Conservation (phyloP, 1,284 basidiomycete genomes). For the Xerocomus subilludens region DNA sequence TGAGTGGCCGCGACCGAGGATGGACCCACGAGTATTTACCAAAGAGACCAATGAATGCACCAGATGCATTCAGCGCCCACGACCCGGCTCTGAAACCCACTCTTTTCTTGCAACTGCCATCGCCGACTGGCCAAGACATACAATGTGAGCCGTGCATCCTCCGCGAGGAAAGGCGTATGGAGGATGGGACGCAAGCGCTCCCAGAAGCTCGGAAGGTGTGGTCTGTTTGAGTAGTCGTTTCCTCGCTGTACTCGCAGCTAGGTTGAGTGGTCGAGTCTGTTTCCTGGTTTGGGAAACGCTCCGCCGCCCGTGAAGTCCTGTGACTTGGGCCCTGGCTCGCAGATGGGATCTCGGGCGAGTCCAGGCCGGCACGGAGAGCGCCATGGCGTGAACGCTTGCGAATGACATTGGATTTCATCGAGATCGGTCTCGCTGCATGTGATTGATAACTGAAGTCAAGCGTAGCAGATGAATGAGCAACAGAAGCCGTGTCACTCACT, state of each 20-base stretch:
- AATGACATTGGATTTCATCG: constrained; percentile 88
- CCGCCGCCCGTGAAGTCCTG: constrained; percentile 72
- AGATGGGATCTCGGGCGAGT: constrained; percentile 63
- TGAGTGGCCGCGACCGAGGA: no score
- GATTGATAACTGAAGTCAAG: constrained; percentile 71
- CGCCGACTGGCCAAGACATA: no score
- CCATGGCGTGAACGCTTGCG: constrained; percentile 84
- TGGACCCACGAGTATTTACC: no score
- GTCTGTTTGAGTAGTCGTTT: constrained; percentile 58
- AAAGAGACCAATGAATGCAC: no score
- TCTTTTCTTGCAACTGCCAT: no score
- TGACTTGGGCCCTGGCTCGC: constrained; percentile 77
- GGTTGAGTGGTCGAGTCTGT: constrained; percentile 71
- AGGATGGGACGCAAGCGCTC: no score
- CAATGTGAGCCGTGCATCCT: no score
- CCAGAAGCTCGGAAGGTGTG: constrained; percentile 69
- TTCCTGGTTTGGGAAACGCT: constrained; percentile 70
- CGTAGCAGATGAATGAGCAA: constrained; percentile 25
- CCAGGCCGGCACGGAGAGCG: constrained; percentile 64
- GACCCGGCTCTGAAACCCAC: no score
- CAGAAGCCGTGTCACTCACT: constrained; percentile 57
- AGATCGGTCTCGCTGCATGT: constrained; percentile 82
- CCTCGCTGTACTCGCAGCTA: constrained; percentile 58
- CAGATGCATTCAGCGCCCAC: no score
- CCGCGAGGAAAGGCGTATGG: no score